Conservation (phyloP, 257 asterid species). For the Echium plantagineum region DNA sequence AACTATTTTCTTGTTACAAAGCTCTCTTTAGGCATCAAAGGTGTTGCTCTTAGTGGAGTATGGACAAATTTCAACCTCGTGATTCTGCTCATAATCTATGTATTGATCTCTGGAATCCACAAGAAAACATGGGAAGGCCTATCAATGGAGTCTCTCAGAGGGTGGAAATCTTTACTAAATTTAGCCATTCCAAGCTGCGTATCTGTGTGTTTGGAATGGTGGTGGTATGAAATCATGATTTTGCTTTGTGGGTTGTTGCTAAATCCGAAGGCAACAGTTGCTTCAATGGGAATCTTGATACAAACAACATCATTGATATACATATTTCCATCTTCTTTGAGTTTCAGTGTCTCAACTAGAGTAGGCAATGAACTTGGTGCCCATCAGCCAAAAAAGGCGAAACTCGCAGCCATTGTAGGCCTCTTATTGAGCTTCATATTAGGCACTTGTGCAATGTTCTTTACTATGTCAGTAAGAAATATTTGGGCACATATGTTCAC, state of each 20-base stretch:
- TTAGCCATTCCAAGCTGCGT: slow-evolving; percentile 26
- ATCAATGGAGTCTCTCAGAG: slow-evolving; percentile 20
- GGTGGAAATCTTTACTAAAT: slow-evolving; percentile 18
- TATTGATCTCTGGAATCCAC: slow-evolving; percentile 13
- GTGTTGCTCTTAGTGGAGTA: slow-evolving; percentile 17
- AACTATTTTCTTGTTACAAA: slow-evolving; percentile 19
- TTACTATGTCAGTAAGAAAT: slow-evolving; percentile 13
- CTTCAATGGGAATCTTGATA: slow-evolving; percentile 25
- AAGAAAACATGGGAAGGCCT: slow-evolving; percentile 21
- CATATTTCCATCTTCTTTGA: slow-evolving; percentile 25
- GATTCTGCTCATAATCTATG: slow-evolving; percentile 10
- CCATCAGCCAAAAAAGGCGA: slow-evolving; percentile 13
- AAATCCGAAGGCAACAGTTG: slow-evolving; percentile 17
- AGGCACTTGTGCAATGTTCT: slow-evolving; percentile 17
- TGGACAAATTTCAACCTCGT: slow-evolving; percentile 22
- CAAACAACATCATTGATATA: slow-evolving; percentile 23
- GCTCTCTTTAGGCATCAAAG: slow-evolving; percentile 21
- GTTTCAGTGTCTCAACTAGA: slow-evolving; percentile 24
- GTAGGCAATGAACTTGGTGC: slow-evolving; percentile 25
- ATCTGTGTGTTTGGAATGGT: slow-evolving; percentile 26
- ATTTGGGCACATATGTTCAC: slow-evolving; percentile 22
- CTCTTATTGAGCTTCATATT: slow-evolving; percentile 16
- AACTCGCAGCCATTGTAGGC: slow-evolving; percentile 15
- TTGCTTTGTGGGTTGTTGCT: slow-evolving; percentile 17
- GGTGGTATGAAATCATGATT: slow-evolving; percentile 33